phyloP scores from a whole-genome alignment of 2,329 filamentous ascomycete species.

The Clathrospora elynae region DNA sequence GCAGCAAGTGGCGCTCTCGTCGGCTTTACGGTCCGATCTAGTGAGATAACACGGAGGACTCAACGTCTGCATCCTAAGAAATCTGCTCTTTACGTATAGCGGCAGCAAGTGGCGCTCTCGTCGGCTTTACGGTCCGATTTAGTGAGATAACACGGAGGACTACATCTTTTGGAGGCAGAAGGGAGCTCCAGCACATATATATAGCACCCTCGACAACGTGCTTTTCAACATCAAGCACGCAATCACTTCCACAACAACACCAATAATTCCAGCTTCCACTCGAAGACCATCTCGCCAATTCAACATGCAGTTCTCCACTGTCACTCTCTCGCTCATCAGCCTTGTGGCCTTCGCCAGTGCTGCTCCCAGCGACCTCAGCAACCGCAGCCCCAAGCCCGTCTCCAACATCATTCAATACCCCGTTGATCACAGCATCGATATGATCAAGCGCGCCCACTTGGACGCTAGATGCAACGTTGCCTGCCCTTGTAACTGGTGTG shows the following conservation, averaged over 20 bases:
- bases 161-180: background rate
- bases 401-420: conserved; percentile 5
- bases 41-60: background rate
- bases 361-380: conserved; percentile 2
- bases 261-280: background rate
- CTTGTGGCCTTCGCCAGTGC: conserved; percentile 8
- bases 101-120: background rate
- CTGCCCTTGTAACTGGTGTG: conserved; percentile 12
- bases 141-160: background rate
- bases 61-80: too few species aligned
- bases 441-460: conserved; percentile 9
- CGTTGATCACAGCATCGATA: conserved; percentile 8
- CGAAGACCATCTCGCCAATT: background rate
- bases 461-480: conserved; percentile 7
- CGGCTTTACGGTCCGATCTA: conserved; percentile 3
- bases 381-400: conserved; percentile 1
- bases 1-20: background rate
- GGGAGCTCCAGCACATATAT: background rate
- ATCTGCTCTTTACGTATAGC: too few species aligned
- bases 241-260: background rate
- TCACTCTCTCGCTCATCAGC: conserved; percentile 1
- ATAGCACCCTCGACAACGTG: background rate
- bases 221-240: background rate
- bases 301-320: conserved; percentile 7
- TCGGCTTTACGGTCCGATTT: conserved; percentile 3